Conservation (phyloP, 2,329 filamentous ascomycete genomes). For the Aspergillus transmontanensis region DNA sequence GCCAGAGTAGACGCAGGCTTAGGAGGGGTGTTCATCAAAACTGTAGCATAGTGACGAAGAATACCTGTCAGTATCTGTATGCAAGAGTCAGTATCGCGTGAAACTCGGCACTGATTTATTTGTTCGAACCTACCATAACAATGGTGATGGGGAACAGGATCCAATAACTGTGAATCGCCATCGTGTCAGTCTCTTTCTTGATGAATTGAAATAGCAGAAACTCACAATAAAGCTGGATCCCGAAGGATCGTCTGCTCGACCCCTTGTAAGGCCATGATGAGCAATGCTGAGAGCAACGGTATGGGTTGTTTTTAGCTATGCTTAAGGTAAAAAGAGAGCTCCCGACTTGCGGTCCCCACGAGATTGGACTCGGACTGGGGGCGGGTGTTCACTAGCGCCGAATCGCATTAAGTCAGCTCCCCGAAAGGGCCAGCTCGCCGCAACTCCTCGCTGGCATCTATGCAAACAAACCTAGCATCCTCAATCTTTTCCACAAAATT, state of each 20-base stretch:
- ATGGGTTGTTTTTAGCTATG: background rate
- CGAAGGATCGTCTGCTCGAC: slow-evolving; percentile 93
- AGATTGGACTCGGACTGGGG: slow-evolving; percentile 11
- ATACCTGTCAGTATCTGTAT: slow-evolving; percentile 85
- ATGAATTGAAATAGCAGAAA: slow-evolving; percentile 17
- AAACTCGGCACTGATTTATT: background rate
- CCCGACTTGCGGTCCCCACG: slow-evolving; percentile 15
- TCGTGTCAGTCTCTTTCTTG: slow-evolving; percentile 18
- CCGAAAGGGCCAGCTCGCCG: slow-evolving; percentile 41
- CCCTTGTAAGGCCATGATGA: slow-evolving; percentile 73
- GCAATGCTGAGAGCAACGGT: slow-evolving; percentile 9
- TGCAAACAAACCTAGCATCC: background rate
- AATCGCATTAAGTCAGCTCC: slow-evolving; percentile 21
- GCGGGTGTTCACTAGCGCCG: slow-evolving; percentile 12
- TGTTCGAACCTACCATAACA: slow-evolving; percentile 71
- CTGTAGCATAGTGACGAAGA: slow-evolving; percentile 91
- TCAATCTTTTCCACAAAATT: background rate
- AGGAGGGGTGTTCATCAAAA: slow-evolving; percentile 82
- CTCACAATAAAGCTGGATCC: slow-evolving; percentile 97
- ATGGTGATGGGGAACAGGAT: slow-evolving; percentile 96
- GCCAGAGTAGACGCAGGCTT: slow-evolving; percentile 70
- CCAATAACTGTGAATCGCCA: slow-evolving; percentile 76
- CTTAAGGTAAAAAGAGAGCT: slow-evolving; percentile 12
- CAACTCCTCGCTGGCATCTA: slow-evolving; percentile 24
- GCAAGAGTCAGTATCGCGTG: background rate